Conservation (phyloP, 441 rosid genomes). For the Populus hybrid region DNA sequence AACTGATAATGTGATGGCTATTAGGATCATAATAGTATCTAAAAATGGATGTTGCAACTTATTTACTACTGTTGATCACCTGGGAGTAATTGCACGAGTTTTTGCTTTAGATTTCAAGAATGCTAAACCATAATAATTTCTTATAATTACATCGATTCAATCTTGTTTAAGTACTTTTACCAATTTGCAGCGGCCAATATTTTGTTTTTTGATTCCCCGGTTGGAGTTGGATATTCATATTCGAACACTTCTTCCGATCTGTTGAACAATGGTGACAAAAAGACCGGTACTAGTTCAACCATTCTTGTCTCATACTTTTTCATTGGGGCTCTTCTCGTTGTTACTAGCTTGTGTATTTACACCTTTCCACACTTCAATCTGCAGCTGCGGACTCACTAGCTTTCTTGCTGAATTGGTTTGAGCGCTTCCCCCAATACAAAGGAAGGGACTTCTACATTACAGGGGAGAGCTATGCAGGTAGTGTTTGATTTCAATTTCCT, state of each 20-base stretch:
- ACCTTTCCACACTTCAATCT: conserved; percentile 14
- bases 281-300: conserved; percentile 59
- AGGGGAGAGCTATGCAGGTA: conserved; percentile 96
- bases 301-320: conserved; percentile 19
- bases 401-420: conserved; percentile 83
- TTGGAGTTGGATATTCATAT: conserved; percentile 90
- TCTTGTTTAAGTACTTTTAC: not conserved
- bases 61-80: not conserved
- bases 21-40: not conserved
- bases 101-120: not conserved
- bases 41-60: not conserved
- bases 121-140: not conserved
- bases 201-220: conserved; percentile 84
- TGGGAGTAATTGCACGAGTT: not conserved
- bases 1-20: not conserved
- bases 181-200: conserved; percentile 70
- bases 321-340: not conserved
- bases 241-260: conserved; percentile 83
- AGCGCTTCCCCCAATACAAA: conserved; percentile 82
- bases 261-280: conserved; percentile 65
- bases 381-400: conserved; percentile 72
- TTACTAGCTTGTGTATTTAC: conserved; percentile 13
- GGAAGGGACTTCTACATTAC: conserved; percentile 78
- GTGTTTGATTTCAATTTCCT: not conserved
- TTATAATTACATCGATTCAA: not conserved